Evolutionary conservation across 2,329 filamentous ascomycete species (phyloP).

Genomic region (Chalaropsis thielavioides): DNA sequence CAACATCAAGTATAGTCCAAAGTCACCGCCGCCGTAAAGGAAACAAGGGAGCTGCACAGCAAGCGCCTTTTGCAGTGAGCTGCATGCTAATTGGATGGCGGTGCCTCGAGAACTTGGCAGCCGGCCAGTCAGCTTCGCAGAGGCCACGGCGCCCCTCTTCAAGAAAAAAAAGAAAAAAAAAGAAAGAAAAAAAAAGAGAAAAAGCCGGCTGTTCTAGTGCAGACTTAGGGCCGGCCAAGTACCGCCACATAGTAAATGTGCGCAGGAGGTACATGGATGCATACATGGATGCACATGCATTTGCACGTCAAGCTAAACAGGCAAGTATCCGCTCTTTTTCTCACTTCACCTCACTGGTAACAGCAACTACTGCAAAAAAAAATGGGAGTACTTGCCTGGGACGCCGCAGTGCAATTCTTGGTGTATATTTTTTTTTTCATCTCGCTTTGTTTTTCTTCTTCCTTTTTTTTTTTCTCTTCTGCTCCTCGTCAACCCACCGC

Average conservation of each 20-base stretch:
- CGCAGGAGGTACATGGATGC: neutral
- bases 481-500: constrained; percentile 13
- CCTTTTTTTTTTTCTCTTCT: constrained; percentile 11
- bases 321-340: constrained; percentile 3
- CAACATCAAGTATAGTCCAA: too few relatives aligned
- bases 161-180: too few relatives aligned
- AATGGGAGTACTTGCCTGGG: neutral
- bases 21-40: neutral
- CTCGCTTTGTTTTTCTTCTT: neutral
- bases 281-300: neutral
- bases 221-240: neutral
- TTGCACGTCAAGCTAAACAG: neutral
- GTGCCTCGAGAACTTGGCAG: neutral
- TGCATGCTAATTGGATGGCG: neutral
- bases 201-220: too few relatives aligned
- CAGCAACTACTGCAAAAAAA: neutral
- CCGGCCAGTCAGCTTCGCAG: neutral
- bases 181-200: too few relatives aligned
- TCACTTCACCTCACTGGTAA: neutral
- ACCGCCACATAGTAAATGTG: neutral
- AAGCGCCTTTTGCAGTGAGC: neutral
- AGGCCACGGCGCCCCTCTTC: neutral
- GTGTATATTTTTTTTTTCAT: neutral
- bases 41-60: neutral
- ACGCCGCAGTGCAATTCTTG: neutral